phyloP scores from a whole-genome alignment of 116 monocot genomes.

The Iris pallida region DNA sequence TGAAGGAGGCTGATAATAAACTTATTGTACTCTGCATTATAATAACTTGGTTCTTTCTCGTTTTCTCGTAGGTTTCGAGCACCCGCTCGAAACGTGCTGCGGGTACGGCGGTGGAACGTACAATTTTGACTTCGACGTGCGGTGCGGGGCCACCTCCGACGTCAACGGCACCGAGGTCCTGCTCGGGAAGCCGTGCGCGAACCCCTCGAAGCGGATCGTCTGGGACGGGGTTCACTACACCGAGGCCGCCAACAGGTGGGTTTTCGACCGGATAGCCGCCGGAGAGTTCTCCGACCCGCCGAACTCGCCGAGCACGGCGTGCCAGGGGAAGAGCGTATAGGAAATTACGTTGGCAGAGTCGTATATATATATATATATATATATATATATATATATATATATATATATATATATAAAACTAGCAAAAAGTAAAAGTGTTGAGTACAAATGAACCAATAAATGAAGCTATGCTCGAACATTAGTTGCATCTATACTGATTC shows the following conservation, averaged over 20 bases:
- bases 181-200: slow-evolving; percentile 21
- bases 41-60: too few species aligned
- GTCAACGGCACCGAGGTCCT: slow-evolving; percentile 25
- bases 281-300: slow-evolving; percentile 20
- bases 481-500: too few species aligned
- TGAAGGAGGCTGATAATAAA: too few species aligned
- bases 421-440: too few species aligned
- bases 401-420: too few species aligned
- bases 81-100: slow-evolving; percentile 27
- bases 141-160: slow-evolving; percentile 9
- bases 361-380: too few species aligned
- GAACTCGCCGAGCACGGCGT: slow-evolving; percentile 6
- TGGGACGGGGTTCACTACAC: slow-evolving; percentile 43
- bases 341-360: too few species aligned
- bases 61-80: slow-evolving; percentile 13
- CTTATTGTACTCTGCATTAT: too few species aligned
- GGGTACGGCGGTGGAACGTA: slow-evolving; percentile 30
- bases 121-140: slow-evolving; percentile 17
- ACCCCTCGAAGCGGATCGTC: slow-evolving; percentile 20
- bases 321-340: not conserved
- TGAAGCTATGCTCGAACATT: too few species aligned
- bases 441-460: too few species aligned
- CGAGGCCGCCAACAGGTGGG: slow-evolving; percentile 32
- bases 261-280: slow-evolving; percentile 20
- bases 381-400: too few species aligned